Base-by-base conservation (phyloP, 2,329 filamentous ascomycete species). In the Talaromyces piceae region DNA sequence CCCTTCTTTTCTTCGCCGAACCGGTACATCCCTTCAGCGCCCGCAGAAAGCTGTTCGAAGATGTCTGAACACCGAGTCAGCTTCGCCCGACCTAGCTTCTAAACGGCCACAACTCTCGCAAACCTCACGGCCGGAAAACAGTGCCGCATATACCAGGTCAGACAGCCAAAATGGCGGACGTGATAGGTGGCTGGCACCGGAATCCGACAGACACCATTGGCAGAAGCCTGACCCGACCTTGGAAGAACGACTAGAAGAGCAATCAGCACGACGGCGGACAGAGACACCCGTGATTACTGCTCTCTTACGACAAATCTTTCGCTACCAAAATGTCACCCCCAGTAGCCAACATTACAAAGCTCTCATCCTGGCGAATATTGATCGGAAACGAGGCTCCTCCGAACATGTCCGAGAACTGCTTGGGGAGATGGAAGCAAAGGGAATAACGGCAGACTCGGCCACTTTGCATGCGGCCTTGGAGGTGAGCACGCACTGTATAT, bases 401-500 rank as follows among this genome's bases (percentile, higher is more conserved):
- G 75, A 75, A 25, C 78, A 80, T 44, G 78, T 91, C 22, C 66
- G 70, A 28, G 72, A 70, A 18, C 71, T 95, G n/a, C 69, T 95
- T 22, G 70, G 79, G 20, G 88, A 95, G 60, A 87, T 96, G 83
- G 74, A 77, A 41, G 64, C 69, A 1, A 73, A 77, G 39, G 76
- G 74, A 0, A 73, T 96, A 41, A 71, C 79, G 39, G 76, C 82
- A 6, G 87, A 89, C 57, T 76, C 77, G 1, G 75, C 76, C 3
- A 77, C 87, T 2, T 91, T 88, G 60, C 84, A 91, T 66, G 81
- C 81, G 55, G 81, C 85, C 2, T 71, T 96, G 33, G 81, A 83
- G 66, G 83, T 86, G 26, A 20, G 39, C 39, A 2, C 5, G 25
- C 8, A 9, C 26, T 49, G 7, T 27, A 13, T 26, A 25, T 49